These are phyloP conservation scores for Escallonia herrerae DNA, from an alignment of 129 eudicot genomes.

Conservation along the genomic window DNA sequence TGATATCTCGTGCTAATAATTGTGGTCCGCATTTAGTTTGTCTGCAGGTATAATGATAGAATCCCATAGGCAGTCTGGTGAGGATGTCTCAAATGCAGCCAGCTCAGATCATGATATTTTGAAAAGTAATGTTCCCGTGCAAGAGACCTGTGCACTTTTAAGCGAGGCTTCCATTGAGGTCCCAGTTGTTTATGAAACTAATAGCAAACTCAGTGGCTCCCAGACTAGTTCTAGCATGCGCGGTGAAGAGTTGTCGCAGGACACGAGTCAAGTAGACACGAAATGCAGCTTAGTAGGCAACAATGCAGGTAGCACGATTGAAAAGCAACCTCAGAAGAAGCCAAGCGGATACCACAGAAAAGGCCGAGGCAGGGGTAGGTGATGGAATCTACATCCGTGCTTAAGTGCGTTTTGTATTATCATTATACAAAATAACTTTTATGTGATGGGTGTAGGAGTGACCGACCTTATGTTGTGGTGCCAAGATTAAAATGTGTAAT, in stretches of 20 bases:
- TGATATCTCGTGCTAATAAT: background rate
- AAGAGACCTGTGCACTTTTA: constrained; percentile 20
- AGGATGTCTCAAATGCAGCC: constrained; percentile 1
- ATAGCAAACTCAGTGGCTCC: constrained; percentile 12
- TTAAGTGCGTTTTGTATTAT: too few relatives aligned
- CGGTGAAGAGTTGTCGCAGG: constrained; percentile 7
- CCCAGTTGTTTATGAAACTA: constrained; percentile 21
- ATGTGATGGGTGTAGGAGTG: too few relatives aligned
- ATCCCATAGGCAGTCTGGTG: constrained; percentile 7
- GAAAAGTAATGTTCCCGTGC: constrained; percentile 1
- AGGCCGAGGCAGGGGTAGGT: constrained; percentile 36
- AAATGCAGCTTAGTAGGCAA: background rate
- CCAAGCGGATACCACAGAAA: constrained; percentile 18
- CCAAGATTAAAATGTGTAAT: too few relatives aligned
- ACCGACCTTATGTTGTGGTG: too few relatives aligned
- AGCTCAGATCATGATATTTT: background rate
- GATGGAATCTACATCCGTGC: background rate
- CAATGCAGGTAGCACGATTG: background rate
- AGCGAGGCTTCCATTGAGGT: constrained; percentile 32
- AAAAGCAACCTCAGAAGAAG: constrained; percentile 24
- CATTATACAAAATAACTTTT: too few relatives aligned
- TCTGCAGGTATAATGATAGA: constrained; percentile 10
- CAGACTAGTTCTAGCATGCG: constrained; percentile 11
- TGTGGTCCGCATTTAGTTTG: constrained; percentile 12
- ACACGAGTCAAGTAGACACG: constrained; percentile 3